Conservation (phyloP, 352 stramenopile species). For the Pythium plurisporium region DNA sequence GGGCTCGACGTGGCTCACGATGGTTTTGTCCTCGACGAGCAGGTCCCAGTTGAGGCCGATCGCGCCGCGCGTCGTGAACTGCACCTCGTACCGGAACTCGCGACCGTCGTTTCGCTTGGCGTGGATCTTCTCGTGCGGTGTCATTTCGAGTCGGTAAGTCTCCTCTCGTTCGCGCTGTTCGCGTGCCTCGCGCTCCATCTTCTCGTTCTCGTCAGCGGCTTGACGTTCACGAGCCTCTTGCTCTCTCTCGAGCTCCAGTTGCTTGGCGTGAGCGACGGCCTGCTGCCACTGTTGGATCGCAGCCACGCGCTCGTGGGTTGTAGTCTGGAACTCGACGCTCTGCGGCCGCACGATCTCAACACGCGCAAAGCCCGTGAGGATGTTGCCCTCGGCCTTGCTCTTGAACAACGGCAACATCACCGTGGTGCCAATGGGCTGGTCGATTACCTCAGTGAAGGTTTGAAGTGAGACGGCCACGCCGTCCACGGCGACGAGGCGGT, state of each 20-base stretch:
- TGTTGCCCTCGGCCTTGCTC: conserved; percentile 19
- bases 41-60: conserved; percentile 76
- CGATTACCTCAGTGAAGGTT: conserved; percentile 43
- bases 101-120: conserved; percentile 37
- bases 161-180: conserved; percentile 41
- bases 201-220: conserved; percentile 29
- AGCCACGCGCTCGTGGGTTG: conserved; percentile 23
- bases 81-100: conserved; percentile 67
- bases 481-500: conserved; percentile 48
- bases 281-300: conserved; percentile 35
- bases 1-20: conserved; percentile 58
- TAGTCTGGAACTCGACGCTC: conserved; percentile 48
- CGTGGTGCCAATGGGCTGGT: conserved; percentile 32
- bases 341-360: conserved; percentile 53
- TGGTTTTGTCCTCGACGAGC: conserved; percentile 35
- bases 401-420: conserved; percentile 52
- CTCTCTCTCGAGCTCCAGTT: conserved; percentile 29
- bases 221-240: conserved; percentile 33
- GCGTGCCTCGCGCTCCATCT: conserved; percentile 26
- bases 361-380: conserved; percentile 54
- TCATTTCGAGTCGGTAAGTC: conserved; percentile 47
- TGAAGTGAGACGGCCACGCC: conserved; percentile 36
- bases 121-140: conserved; percentile 33
- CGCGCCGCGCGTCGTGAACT: conserved; percentile 46
- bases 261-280: conserved; percentile 21